Base-by-base conservation (phyloP, 768 basidiomycete species). In the Naematelia encephala region DNA sequence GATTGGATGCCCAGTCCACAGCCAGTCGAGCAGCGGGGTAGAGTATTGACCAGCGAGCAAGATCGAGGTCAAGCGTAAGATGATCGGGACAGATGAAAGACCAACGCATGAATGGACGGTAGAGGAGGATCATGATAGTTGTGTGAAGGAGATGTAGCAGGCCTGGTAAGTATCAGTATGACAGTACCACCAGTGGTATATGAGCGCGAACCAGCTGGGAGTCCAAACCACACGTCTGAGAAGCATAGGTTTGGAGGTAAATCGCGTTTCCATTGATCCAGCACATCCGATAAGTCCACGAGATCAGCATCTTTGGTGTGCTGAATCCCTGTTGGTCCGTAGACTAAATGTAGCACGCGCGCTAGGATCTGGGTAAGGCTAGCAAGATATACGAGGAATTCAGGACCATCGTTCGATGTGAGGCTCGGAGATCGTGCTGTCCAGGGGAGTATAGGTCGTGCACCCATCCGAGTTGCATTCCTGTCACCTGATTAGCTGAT, bases 31-130 rank as follows among this genome's bases (percentile, higher is more conserved):
- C 25, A 4, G 63, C 39, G 1, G 51, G 25, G 19, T 51, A 46
- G 5, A 64, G 46, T 16, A 57, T 42, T 22, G 34, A 13, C 63
- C 63, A 64, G 1, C 42, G 55, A 12, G 39, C 42, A 14, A 64
- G 27, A 29, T 64, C 56, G 12, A 64, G 19, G 5, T 61, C 54
- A 21, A 64, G 26, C 4, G 61, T 53, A 16, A 64, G 34, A 21
- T 56, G 43, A 14, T 47, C 22, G 3, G 63, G 63, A 39, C 54
- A 56, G 42, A 64, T 60, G 52, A 64, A 64, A 5, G 59, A 60
- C 50, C 49, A 60, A 22, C 59, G 49, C 59, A 64, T 60, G 45
- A 64, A 64, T 4, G 59, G 59, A 8, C 63, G 59, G 26, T 64
- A 60, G 14, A 60, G 42, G 19, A 64, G 56, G 30, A 60, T 47